phyloP scores from a whole-genome alignment of 768 basidiomycete genomes.

The Dictyophora rubrovolvata region DNA sequence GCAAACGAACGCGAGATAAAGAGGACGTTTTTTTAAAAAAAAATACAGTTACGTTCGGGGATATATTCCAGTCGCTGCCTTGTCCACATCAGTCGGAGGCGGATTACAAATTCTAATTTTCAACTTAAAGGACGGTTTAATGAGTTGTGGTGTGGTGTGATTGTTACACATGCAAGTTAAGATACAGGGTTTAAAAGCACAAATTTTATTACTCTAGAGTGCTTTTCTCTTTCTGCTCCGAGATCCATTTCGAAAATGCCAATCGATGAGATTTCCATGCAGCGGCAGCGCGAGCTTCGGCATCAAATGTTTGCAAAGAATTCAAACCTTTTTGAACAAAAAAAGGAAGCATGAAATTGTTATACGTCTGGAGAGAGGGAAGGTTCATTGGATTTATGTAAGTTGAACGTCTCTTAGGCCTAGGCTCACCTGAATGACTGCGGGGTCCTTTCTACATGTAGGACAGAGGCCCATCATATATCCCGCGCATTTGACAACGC shows the following conservation, averaged over 20 bases:
- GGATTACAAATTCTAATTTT: too few relatives aligned
- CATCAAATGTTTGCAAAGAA: background rate
- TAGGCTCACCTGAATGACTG: background rate
- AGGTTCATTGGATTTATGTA: too few relatives aligned
- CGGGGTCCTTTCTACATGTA: background rate
- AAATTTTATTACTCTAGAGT: background rate
- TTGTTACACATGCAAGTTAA: too few relatives aligned
- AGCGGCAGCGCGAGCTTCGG: background rate
- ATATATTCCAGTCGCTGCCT: too few relatives aligned
- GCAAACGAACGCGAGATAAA: too few relatives aligned
- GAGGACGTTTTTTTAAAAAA: too few relatives aligned
- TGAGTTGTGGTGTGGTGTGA: too few relatives aligned
- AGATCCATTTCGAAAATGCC: background rate
- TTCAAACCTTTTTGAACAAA: constrained; percentile 1
- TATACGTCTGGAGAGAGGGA: background rate
- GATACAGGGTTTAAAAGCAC: too few relatives aligned
- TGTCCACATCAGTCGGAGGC: too few relatives aligned
- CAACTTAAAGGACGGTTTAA: too few relatives aligned
- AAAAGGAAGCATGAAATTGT: constrained; percentile 1
- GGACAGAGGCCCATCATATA: constrained; percentile 6
- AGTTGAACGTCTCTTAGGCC: background rate
- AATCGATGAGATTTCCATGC: constrained; percentile 2
- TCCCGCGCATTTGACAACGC: background rate
- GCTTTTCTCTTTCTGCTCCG: background rate
- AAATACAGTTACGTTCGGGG: too few relatives aligned